These are phyloP conservation scores for Beta corolliflora DNA, from an alignment of 179 eudicot species.

Conservation along the genomic window DNA sequence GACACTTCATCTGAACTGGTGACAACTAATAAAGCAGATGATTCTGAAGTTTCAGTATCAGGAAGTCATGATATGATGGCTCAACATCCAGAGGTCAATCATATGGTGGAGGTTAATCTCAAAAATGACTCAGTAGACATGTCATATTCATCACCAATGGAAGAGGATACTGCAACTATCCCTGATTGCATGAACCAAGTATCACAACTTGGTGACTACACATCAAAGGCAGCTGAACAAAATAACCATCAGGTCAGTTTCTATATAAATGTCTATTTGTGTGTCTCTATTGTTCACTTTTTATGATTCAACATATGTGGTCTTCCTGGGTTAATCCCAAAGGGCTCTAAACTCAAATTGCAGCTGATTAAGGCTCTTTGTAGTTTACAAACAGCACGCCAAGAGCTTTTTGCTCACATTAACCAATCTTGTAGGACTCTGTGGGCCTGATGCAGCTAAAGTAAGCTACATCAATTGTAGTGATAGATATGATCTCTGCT, in stretches of 20 bases:
- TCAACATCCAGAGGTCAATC: conserved; percentile 24
- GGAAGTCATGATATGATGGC: conserved; percentile 22
- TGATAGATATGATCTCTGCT: not conserved
- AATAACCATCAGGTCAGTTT: conserved; percentile 46
- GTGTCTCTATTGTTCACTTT: conserved; percentile 3
- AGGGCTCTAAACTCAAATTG: not conserved
- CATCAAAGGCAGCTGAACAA: conserved; percentile 25
- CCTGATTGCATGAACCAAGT: conserved; percentile 24
- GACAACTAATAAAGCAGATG: conserved; percentile 28
- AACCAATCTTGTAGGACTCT: not conserved
- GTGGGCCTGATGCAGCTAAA: not conserved
- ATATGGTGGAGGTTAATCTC: conserved; percentile 20
- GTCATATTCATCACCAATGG: conserved; percentile 20
- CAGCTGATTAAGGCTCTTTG: not conserved
- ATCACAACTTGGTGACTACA: conserved; percentile 13
- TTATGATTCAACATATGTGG: not conserved
- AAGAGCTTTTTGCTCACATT: not conserved
- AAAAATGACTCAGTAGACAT: conserved; percentile 30
- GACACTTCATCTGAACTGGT: conserved; percentile 31
- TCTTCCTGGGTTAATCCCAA: not conserved
- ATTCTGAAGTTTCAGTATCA: conserved; percentile 25
- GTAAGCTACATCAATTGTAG: not conserved
- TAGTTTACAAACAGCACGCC: not conserved
- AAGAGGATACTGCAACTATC: conserved; percentile 4
- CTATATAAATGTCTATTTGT: conserved; percentile 1